These are phyloP conservation scores for Letharia columbiana DNA, from an alignment of 495 filamentous ascomycete genomes.

Conservation along the genomic window DNA sequence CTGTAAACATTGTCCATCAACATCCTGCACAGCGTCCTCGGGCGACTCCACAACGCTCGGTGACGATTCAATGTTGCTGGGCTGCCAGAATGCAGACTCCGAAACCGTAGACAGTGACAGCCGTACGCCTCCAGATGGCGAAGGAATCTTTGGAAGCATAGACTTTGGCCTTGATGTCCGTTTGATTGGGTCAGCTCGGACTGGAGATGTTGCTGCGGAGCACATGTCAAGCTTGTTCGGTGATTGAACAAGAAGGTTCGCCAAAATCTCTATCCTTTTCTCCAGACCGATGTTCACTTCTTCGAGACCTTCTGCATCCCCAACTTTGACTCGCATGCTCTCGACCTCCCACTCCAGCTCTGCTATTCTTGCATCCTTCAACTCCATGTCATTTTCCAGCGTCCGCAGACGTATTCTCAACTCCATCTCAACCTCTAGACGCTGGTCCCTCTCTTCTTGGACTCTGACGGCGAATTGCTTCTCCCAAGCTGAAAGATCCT, in stretches of 20 bases:
- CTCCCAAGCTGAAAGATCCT: conserved; percentile 38
- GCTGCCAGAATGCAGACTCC: conserved; percentile 19
- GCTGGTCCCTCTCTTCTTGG: conserved; percentile 31
- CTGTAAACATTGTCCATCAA: background rate
- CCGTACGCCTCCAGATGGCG: conserved; percentile 22
- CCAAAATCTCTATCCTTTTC: conserved; percentile 33
- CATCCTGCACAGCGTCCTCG: conserved; percentile 1
- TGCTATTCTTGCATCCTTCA: conserved; percentile 25
- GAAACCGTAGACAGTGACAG: conserved; percentile 23
- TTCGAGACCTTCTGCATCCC: conserved; percentile 30
- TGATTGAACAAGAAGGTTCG: conserved; percentile 34
- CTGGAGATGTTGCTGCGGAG: conserved; percentile 22
- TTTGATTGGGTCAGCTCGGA: conserved; percentile 20
- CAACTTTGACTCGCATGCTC: conserved; percentile 23
- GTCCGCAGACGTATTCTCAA: conserved; percentile 24
- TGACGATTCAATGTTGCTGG: conserved; percentile 9
- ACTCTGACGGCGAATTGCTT: conserved; percentile 35
- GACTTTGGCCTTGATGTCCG: conserved; percentile 24
- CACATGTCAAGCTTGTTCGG: conserved; percentile 26
- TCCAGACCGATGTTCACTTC: conserved; percentile 33
- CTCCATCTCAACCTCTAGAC: conserved; percentile 27
- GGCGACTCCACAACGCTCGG: conserved; percentile 18
- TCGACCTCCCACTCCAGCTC: conserved; percentile 33
- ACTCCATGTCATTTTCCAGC: conserved; percentile 28
- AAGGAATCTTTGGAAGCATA: conserved; percentile 27